Evolutionary conservation across 2,329 filamentous ascomycete genomes (phyloP).

Genomic region (Coleophoma eucalyptorum): DNA sequence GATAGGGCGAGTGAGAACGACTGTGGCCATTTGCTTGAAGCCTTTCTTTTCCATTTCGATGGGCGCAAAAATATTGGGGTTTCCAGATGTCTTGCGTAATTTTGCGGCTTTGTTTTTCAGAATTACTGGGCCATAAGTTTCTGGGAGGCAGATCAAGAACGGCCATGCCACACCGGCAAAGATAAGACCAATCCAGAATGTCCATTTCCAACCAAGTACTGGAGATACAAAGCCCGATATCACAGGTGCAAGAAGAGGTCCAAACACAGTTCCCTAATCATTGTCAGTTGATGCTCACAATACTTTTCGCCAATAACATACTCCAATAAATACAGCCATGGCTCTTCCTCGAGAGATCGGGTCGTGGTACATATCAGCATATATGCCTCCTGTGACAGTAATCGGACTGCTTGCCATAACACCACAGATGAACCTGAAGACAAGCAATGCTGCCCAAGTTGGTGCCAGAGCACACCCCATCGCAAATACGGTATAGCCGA

Average conservation of each 20-base stretch:
- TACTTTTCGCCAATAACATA: slow-evolving; percentile 21
- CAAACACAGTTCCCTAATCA: slow-evolving; percentile 54
- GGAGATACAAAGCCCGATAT: slow-evolving; percentile 57
- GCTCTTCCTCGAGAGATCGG: slow-evolving; percentile 52
- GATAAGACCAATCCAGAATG: slow-evolving; percentile 57
- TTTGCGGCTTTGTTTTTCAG: slow-evolving; percentile 54
- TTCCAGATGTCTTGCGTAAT: slow-evolving; percentile 54
- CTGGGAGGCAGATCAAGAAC: slow-evolving; percentile 58
- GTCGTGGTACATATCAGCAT: slow-evolving; percentile 63
- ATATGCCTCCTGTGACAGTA: slow-evolving; percentile 57
- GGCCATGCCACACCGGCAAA: slow-evolving; percentile 60
- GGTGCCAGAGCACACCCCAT: slow-evolving; percentile 60
- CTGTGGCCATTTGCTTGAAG: slow-evolving; percentile 42
- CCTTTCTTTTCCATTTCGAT: slow-evolving; percentile 59
- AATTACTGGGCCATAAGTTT: slow-evolving; percentile 57
- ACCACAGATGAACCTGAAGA: slow-evolving; percentile 59
- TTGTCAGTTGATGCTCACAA: background rate
- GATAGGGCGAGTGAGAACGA: slow-evolving; percentile 57
- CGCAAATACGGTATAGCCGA: slow-evolving; percentile 62
- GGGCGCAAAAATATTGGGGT: slow-evolving; percentile 51
- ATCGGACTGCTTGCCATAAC: slow-evolving; percentile 55
- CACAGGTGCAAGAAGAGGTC: slow-evolving; percentile 58
- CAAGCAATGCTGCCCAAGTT: slow-evolving; percentile 59
- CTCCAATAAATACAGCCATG: slow-evolving; percentile 62
- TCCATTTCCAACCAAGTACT: slow-evolving; percentile 58